Evolutionary conservation across 2,329 filamentous ascomycete genomes (phyloP).

Genomic region (Penicillium sp.): DNA sequence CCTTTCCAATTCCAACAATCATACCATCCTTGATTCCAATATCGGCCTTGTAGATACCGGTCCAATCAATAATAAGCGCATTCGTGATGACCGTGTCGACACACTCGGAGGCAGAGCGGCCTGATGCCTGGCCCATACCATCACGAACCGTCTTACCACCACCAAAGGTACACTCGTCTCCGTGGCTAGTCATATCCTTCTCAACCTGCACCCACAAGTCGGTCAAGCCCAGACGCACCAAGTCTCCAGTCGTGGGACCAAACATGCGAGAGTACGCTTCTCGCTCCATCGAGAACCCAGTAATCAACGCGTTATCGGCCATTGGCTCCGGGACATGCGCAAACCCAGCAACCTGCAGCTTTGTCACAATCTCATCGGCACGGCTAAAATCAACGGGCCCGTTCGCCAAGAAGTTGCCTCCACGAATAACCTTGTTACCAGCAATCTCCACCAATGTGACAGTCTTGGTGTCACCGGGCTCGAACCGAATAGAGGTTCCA

Average conservation of each 20-base stretch:
- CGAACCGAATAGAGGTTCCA: slow-evolving; percentile 88
- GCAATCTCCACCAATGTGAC: slow-evolving; percentile 87
- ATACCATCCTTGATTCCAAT: slow-evolving; percentile 87
- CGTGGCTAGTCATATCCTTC: slow-evolving; percentile 78
- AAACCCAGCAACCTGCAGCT: slow-evolving; percentile 72
- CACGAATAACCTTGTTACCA: slow-evolving; percentile 74
- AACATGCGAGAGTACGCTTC: slow-evolving; percentile 85
- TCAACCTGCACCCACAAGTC: slow-evolving; percentile 91
- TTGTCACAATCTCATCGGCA: slow-evolving; percentile 64
- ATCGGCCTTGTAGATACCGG: slow-evolving; percentile 93
- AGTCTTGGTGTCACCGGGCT: slow-evolving; percentile 89
- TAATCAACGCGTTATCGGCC: slow-evolving; percentile 56
- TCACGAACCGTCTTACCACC: slow-evolving; percentile 92
- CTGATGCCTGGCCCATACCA: slow-evolving; percentile 91
- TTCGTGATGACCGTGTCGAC: slow-evolving; percentile 88
- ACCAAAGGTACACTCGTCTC: slow-evolving; percentile 93
- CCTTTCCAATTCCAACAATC: slow-evolving; percentile 89
- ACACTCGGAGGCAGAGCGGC: slow-evolving; percentile 67
- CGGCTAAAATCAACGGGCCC: slow-evolving; percentile 68
- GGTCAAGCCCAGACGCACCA: slow-evolving; percentile 77
- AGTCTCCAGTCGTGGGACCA: slow-evolving; percentile 84
- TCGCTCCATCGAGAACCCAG: slow-evolving; percentile 70
- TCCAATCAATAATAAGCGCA: slow-evolving; percentile 86
- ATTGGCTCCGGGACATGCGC: slow-evolving; percentile 70
- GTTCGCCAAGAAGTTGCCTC: slow-evolving; percentile 77